Evolutionary conservation across 1,139 yeast genomes (phyloP).

Genomic region (Zygosaccharomyces sapae): DNA sequence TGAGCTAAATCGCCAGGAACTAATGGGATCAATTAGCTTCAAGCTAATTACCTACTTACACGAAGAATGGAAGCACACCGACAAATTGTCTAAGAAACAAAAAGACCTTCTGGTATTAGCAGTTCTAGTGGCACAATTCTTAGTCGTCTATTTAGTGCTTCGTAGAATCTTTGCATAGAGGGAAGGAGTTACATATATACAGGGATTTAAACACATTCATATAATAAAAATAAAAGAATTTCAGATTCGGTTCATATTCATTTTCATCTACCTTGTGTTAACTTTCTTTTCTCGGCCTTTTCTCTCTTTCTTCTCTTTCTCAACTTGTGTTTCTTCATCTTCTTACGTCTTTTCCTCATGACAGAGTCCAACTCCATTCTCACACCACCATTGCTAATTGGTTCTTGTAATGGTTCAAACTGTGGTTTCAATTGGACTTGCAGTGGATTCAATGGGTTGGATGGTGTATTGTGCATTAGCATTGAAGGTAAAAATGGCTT

Average conservation of each 20-base stretch:
- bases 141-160: conserved; percentile 17
- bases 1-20: conserved; percentile 52
- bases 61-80: conserved; percentile 33
- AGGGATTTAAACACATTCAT: conserved; percentile 4
- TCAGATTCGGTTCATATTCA: background rate
- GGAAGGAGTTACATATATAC: conserved; percentile 13
- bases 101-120: conserved; percentile 18
- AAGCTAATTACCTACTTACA: conserved; percentile 41
- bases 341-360: conserved; percentile 61
- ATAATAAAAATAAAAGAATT: conserved; percentile 1
- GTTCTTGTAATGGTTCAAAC: conserved; percentile 4
- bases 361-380: conserved; percentile 48
- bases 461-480: background rate
- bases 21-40: conserved; percentile 55
- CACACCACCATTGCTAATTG: background rate
- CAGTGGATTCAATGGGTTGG: background rate
- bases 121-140: conserved; percentile 15
- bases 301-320: conserved; percentile 61
- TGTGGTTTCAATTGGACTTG: background rate
- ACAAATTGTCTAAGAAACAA: conserved; percentile 21
- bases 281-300: conserved; percentile 35
- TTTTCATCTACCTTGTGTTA: conserved; percentile 30
- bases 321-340: conserved; percentile 70
- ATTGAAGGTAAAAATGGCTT: background rate
- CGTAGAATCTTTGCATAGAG: conserved; percentile 12